A percentile compares a stretch with the other conserved stretches of the same genome.
Evolutionary conservation across 2,329 filamentous ascomycete species (phyloP).

Genomic region (Pyricularia pennisetigena): DNA sequence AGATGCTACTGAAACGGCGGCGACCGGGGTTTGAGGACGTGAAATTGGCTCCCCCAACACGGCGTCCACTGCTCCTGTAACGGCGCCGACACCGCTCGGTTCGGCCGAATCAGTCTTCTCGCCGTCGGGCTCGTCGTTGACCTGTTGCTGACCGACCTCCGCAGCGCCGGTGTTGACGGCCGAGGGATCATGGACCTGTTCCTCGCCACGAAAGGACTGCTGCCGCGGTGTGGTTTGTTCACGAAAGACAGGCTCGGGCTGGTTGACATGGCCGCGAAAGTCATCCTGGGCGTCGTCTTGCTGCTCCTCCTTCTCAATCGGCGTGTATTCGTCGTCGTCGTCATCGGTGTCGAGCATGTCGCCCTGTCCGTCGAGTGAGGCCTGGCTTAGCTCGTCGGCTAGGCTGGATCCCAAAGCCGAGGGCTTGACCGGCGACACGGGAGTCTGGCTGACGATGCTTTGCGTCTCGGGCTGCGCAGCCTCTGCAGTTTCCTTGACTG

Average conservation of each 20-base stretch:
- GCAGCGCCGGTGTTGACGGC: not conserved
- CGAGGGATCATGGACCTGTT: not conserved
- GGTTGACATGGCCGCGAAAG: not conserved
- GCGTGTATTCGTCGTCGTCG: not conserved
- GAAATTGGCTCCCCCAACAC: not conserved
- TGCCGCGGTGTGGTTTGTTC: not conserved
- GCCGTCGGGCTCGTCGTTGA: not conserved
- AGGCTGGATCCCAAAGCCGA: not conserved
- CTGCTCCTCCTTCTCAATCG: not conserved
- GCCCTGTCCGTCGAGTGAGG: not conserved
- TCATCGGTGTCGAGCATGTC: not conserved
- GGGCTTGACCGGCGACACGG: not conserved
- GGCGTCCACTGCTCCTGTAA: slow-evolving; percentile 5
- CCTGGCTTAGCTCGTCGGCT: not conserved
- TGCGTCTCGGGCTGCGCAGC: not conserved
- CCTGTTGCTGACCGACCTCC: not conserved
- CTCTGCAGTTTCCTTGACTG: not conserved
- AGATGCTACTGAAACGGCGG: not conserved
- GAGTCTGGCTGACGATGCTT: not conserved
- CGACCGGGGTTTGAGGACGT: not conserved
- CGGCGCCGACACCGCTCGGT: not conserved
- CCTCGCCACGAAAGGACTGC: not conserved
- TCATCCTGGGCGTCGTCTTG: not conserved
- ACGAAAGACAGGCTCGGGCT: not conserved
- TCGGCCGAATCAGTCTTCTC: not conserved